Conservation (phyloP, 139 green algal species). For the Chlamydomonas sp. region DNA sequence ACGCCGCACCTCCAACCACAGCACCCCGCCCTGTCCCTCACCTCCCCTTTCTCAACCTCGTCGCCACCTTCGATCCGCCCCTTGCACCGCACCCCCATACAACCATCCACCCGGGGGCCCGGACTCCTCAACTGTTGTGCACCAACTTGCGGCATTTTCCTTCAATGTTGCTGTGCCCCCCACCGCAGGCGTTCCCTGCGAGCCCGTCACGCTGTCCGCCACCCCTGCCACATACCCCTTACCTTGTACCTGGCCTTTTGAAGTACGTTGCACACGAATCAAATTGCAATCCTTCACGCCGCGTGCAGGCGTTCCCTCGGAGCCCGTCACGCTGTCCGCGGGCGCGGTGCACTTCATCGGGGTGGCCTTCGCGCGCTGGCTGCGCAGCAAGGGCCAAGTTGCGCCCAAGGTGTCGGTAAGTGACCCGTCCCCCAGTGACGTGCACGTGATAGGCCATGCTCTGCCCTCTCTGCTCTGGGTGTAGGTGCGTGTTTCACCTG, state of each 20-base stretch:
- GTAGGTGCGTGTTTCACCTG: not conserved
- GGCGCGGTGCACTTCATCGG: constrained; percentile 83
- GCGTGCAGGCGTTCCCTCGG: constrained; percentile 68
- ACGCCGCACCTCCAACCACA: too few species aligned
- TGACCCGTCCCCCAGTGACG: not conserved
- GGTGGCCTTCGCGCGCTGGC: constrained; percentile 80
- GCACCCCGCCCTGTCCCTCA: too few species aligned
- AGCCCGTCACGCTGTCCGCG: constrained; percentile 80
- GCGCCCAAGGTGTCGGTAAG: constrained; percentile 56
- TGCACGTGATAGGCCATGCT: too few species aligned
- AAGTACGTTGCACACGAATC: not conserved
- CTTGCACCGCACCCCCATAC: too few species aligned
- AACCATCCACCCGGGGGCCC: too few species aligned
- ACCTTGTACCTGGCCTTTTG: not conserved
- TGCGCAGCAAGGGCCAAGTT: constrained; percentile 49
- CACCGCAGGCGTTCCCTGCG: constrained; percentile 8
- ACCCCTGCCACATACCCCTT: not conserved
- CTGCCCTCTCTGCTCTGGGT: not conserved
- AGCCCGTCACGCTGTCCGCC: not conserved
- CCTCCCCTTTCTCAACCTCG: too few species aligned
- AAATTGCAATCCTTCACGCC: not conserved
- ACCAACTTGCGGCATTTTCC: not conserved
- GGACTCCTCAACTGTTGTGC: not conserved
- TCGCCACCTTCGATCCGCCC: too few species aligned
- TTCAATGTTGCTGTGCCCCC: not conserved